Base-by-base conservation (phyloP, 345 rosid genomes). In the Atalantia buxifolia region DNA sequence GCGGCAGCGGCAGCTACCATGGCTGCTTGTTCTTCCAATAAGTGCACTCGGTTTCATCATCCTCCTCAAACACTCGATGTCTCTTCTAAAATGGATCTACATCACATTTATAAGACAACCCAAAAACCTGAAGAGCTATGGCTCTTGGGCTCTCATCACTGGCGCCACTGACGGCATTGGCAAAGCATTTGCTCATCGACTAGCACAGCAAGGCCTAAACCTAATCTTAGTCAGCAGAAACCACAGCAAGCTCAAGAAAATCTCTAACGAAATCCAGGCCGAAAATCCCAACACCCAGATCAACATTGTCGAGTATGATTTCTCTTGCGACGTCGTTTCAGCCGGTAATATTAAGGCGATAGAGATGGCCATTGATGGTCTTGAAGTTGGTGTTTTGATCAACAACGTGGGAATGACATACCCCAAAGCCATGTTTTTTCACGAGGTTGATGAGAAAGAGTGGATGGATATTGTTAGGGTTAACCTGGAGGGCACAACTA, bases 151-250 rank as follows among this genome's bases (percentile, higher is more conserved):
- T 67, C 79, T 94, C 56, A 74, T 96, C 84, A 96, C 98, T 1
- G 99, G 97, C 64, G 87, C 97, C 78, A 90, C 99, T 0, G 91
- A 91, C 16, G 99, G 99, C 35, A 92, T 94, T 30, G 99, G 99
- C 31, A 91, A 76, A 45, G 97, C 96, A 78, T 89, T 92, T 38
- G 93, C 97, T 72, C 73, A 40, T 71, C 88, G 86, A 48, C 84
- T 94, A 21, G 97, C 97, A 27, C 76, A 68, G 71, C 80, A 76
- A 28, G 97, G 95, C 61, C 88, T 96, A 12, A 88, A 92, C 84
- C 82, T 94, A 30, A 65, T 96, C 70, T 84, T 96, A 30, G 92
- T 96, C 42, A 83, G 98, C 64, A 81, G 97, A 67, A 90, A 82
- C 87, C 81, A 67, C 12, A 27, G 76, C 42, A 94, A 89, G 85